Base-by-base conservation (phyloP, 2,329 filamentous ascomycete genomes). In the Colletotrichum sp. region DNA sequence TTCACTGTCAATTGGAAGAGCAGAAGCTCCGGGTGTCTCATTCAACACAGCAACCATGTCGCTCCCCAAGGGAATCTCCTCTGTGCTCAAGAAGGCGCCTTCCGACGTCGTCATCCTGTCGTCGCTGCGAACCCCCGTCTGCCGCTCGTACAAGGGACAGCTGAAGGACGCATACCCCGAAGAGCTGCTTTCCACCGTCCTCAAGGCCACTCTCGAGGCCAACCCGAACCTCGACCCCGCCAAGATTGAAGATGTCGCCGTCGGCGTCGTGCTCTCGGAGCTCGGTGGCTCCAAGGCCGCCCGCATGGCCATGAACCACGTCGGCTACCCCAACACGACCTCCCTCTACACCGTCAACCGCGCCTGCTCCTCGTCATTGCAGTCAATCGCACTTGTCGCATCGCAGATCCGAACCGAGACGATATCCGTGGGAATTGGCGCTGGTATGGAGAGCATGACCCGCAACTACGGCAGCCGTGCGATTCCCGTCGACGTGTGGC, bases 401-500 rank as follows among this genome's bases (percentile, higher is more conserved):
- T 92, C 94, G 73, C 90, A 93, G 77, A 97, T 98, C 80, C 90
- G 92, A n/a, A 89, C 90, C 0, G 95, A 94, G 2, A 90, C 91
- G 79, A 94, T 96, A 68, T 90, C 93, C 77, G 88, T 90, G 0
- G 96, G 95, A 76, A 92, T 98, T 77, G 96, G 93, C 12, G 96
- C 95, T 3, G 96, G 96, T 34, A 98, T 98, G 95, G 96, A 98
- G 90, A 96, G 94, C 86, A 98, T 98, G 96, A 98, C 95, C 78
- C 88, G 94, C 79, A 98, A 98, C 86, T 98, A 98, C 85, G 96
- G 93, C 68, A 92, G 89, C 30, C 89, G 92, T 73, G 96, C 96
- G n/a, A 97, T 98, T 59, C 96, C 96, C 0, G 93, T 92, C 1
- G 91, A 95, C 78, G 85, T 95, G 13, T 98, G 95, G 95, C 92